Evolutionary conservation across 1,139 yeast species (phyloP).

Genomic region (Saccharomycopsis hybrid): DNA sequence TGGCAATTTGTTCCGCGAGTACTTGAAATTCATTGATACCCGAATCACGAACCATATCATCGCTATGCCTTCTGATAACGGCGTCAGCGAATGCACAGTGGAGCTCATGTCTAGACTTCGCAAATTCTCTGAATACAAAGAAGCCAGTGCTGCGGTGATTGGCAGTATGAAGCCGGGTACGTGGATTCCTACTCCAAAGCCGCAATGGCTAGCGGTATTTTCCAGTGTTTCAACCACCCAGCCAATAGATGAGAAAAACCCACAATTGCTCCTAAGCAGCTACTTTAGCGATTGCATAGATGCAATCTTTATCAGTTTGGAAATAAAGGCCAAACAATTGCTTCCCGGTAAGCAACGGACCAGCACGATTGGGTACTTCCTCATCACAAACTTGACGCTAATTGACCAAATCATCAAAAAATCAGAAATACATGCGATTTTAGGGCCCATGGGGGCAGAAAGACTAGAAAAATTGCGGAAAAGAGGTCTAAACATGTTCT

Average conservation of each 20-base stretch:
- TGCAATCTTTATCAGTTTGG: conserved; percentile 57
- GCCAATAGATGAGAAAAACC: conserved; percentile 24
- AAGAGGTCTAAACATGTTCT: conserved; percentile 66
- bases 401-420: conserved; percentile 69
- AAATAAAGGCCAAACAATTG: conserved; percentile 42
- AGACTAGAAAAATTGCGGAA: conserved; percentile 66
- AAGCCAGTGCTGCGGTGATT: conserved; percentile 49
- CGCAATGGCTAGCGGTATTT: conserved; percentile 44
- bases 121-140: conserved; percentile 55
- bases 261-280: conserved; percentile 48
- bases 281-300: conserved; percentile 74
- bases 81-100: conserved; percentile 64
- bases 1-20: conserved; percentile 48
- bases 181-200: conserved; percentile 63
- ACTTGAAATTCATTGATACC: conserved; percentile 48
- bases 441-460: conserved; percentile 61
- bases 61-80: conserved; percentile 50
- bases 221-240: conserved; percentile 35
- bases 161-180: conserved; percentile 47
- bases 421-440: conserved; percentile 46
- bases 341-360: conserved; percentile 31
- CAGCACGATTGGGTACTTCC: conserved; percentile 51
- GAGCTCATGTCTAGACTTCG: conserved; percentile 60
- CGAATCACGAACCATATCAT: conserved; percentile 36
- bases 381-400: conserved; percentile 65